Conservation (phyloP, 83 land plant species). For the Isoetes engelmannii region DNA sequence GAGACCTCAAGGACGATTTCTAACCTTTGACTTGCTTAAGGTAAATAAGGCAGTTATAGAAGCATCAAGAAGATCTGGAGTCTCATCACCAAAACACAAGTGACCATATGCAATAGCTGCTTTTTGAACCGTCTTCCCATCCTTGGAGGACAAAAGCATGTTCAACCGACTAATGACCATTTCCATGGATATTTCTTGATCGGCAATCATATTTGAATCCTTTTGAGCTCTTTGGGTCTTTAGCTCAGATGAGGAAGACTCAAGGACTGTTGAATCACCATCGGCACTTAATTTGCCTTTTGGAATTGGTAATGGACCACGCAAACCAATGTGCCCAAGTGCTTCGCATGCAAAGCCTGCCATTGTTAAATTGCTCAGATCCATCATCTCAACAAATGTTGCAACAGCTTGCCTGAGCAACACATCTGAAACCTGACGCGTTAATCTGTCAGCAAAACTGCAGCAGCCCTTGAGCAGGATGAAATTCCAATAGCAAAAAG, state of each 20-base stretch:
- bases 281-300: constrained; percentile 16
- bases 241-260: background rate
- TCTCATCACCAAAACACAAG: constrained; percentile 57
- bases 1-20: background rate
- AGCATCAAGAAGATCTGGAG: constrained; percentile 35
- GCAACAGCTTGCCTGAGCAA: constrained; percentile 18
- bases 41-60: constrained; percentile 62
- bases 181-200: constrained; percentile 39
- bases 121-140: constrained; percentile 65
- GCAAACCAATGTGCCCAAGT: constrained; percentile 85
- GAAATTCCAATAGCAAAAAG: constrained; percentile 17
- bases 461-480: background rate
- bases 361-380: constrained; percentile 47
- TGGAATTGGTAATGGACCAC: constrained; percentile 44
- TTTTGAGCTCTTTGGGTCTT: constrained; percentile 9
- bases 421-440: constrained; percentile 32
- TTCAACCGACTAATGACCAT: constrained; percentile 42
- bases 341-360: constrained; percentile 82
- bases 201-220: background rate
- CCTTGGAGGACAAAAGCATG: constrained; percentile 55
- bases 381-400: constrained; percentile 43
- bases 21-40: constrained; percentile 73
- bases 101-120: constrained; percentile 72
- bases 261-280: background rate
- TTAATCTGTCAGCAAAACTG: background rate